Conservation (phyloP, 2,329 filamentous ascomycete genomes). For the Colletotrichum gloeosporioides region DNA sequence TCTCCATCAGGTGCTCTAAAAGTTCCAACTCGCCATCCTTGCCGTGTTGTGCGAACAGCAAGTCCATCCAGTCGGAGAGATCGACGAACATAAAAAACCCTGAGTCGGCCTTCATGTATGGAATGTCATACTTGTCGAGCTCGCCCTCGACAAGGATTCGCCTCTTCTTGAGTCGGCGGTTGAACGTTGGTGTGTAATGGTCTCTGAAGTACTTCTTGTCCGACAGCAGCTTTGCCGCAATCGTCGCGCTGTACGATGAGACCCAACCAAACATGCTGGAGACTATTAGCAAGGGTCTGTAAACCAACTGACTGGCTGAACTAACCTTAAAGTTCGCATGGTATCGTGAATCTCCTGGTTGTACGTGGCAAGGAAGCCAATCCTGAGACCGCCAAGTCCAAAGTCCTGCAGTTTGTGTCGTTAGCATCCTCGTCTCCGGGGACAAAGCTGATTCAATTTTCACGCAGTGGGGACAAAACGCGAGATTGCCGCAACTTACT, state of each 20-base stretch:
- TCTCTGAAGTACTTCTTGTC: conserved; percentile 5
- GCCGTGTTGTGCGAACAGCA: background rate
- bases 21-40: background rate
- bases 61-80: background rate
- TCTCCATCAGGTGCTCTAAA: background rate
- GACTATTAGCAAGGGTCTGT: background rate
- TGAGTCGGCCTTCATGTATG: background rate
- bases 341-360: background rate
- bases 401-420: background rate
- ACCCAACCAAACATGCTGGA: background rate
- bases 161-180: background rate
- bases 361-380: conserved; percentile 3
- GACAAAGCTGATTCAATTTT: background rate
- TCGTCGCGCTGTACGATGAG: background rate
- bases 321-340: background rate
- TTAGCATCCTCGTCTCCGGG: background rate
- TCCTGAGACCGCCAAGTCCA: background rate
- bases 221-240: background rate
- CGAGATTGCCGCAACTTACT: background rate
- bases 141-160: background rate
- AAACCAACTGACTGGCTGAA: background rate
- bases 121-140: background rate
- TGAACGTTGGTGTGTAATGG: background rate
- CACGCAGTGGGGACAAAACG: background rate
- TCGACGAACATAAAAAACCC: conserved; percentile 11